Percentiles rank a stretch among this genome's conserved stretches.
phyloP scores from a whole-genome alignment of 306 rosid species.

The Ceratonia siliqua region DNA sequence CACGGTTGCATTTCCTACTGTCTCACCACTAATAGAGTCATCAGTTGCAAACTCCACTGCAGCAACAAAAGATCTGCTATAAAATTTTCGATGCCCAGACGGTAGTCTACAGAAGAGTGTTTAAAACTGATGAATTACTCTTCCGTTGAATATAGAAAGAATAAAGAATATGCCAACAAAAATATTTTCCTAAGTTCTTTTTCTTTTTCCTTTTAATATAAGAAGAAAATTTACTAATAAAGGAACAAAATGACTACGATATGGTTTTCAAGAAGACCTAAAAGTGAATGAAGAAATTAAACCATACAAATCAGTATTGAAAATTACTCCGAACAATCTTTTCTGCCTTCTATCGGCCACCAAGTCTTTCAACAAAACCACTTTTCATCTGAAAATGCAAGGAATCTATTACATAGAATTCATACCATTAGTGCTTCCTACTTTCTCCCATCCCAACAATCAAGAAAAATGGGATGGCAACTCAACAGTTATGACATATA shows the following conservation, averaged over 20 bases:
- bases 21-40: conserved; percentile 48
- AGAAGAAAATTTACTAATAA: neutral
- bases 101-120: conserved; percentile 26
- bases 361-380: neutral
- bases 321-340: neutral
- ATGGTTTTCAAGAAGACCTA: conserved; percentile 13
- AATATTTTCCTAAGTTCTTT: neutral
- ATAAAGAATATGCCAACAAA: neutral
- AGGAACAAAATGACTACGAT: neutral
- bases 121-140: conserved; percentile 10
- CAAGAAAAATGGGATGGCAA: neutral
- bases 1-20: conserved; percentile 48
- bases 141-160: neutral
- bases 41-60: conserved; percentile 82
- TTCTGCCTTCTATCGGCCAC: neutral
- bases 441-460: neutral
- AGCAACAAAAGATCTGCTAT: conserved; percentile 31
- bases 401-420: neutral
- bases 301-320: neutral
- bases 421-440: neutral
- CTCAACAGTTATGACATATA: neutral
- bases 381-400: neutral
- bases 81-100: conserved; percentile 5
- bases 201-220: neutral
- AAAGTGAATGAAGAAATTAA: conserved; percentile 6